These are phyloP conservation scores for Ramalina intermedia DNA, from an alignment of 495 filamentous ascomycete genomes.

Conservation along the genomic window DNA sequence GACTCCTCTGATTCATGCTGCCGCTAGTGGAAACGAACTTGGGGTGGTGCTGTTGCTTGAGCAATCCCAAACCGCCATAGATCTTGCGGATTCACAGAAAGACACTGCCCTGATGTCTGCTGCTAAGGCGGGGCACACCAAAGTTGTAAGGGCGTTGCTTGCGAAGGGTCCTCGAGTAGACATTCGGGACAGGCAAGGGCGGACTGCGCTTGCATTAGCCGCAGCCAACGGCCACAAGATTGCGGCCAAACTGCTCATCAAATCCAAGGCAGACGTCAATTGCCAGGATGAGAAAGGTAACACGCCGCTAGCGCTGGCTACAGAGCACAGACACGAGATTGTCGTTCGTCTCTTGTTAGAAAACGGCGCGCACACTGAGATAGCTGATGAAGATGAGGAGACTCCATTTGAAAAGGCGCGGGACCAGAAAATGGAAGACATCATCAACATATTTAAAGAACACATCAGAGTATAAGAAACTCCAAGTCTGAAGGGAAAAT, in stretches of 20 bases:
- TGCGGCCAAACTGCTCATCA: constrained; percentile 14
- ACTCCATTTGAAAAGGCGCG: constrained; percentile 11
- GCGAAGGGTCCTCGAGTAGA: not conserved
- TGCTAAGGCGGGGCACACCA: constrained; percentile 4
- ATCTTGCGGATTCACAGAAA: not conserved
- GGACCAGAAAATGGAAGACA: constrained; percentile 1
- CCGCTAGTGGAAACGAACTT: constrained; percentile 1
- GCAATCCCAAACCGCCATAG: not conserved
- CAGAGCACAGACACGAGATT: constrained; percentile 4
- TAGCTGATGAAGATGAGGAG: constrained; percentile 11
- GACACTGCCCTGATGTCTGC: constrained; percentile 3
- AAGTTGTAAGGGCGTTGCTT: constrained; percentile 2
- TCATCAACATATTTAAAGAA: constrained; percentile 3
- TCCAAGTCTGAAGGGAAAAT: no score
- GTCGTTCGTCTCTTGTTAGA: constrained; percentile 13
- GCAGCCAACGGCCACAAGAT: constrained; percentile 10
- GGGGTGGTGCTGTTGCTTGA: not conserved
- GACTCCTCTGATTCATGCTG: constrained; percentile 12
- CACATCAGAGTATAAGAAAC: not conserved
- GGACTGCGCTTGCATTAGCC: constrained; percentile 17
- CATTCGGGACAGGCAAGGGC: constrained; percentile 8
- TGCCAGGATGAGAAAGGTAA: constrained; percentile 13
- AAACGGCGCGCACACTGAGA: constrained; percentile 11
- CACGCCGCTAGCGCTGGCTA: constrained; percentile 17
- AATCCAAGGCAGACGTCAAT: constrained; percentile 18